Evolutionary conservation across 805 yeast genomes (phyloP), one percentile per base, ranked within the genome.

Genomic region (Saturnispora diversa): DNA sequence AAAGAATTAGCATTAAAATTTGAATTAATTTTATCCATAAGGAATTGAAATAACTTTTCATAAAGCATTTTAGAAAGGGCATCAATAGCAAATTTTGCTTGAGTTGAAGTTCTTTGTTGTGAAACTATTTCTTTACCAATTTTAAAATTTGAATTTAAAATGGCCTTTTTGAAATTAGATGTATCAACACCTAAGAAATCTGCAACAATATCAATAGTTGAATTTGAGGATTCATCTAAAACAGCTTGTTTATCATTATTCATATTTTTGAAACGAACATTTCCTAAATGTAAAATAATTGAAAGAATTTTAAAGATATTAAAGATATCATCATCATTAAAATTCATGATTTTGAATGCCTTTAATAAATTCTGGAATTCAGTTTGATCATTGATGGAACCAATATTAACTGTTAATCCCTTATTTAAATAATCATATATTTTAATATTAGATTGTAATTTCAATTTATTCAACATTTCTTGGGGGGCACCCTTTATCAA

Each of bases 61-160:
- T 90, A 92, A 5, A 92, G 59, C 9, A 86, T 75, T 56, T 88
- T 88, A 4, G 98, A 76, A 26, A 92, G 66, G 0, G 97, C 94
- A 57, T 90, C 95, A 29, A 90, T 66, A 13, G 92, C 71, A 51
- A 75, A 77, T 47, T 77, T 78, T 1, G 90, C 94, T 55, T 92
- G 97, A 0, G 71, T 59, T 0, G 95, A 79, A 35, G 79, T 79
- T 51, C 83, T 75, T 25, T 88, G 76, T 55, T 86, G 94, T 16
- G 77, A 72, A 28, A 92, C 86, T 60, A 72, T 70, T 57, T 92
- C 98, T 49, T 76, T 72, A 2, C 98, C 98, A 4, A 97, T 96
- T 55, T 78, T 85, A 9, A 88, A 94, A 52, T 76, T 80, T 5
- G 97, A 97, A 28, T 74, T 72, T 25, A 87, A 58, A 9, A 92